Evolutionary conservation across 192 early-diverging fungal genomes (phyloP), one percentile per base, ranked within the genome.

Genomic region (Coemansia umbellata): DNA sequence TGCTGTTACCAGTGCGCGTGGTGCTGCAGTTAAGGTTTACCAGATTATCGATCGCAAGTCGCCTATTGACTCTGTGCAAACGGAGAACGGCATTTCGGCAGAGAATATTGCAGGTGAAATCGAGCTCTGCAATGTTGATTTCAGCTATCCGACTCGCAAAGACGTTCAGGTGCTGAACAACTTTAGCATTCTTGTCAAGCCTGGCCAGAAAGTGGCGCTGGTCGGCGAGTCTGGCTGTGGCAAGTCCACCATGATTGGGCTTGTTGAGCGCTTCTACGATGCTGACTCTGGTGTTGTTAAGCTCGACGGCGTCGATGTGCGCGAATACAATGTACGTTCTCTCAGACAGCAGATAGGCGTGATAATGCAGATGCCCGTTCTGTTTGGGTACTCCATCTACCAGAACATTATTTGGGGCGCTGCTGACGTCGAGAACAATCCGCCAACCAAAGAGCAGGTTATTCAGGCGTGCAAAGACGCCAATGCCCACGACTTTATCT

Each of bases 251-350:
- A 87, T 87, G 55, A 83, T 94, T 6, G 78, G 83, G 35, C 78
- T 97, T 33, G 47, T 97, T 17, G 84, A 92, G 71, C 84, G 94
- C 31, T 94, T 95, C 66, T 95, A 98, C 67, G 84, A 84, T 53
- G 63, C 72, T 0, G 50, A 56, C 10, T 40, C 53, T 7, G 89
- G 86, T 36, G 31, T 42, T 0, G 80, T 95, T 9, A 53, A 63
- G 15, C 45, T 97, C 8, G 94, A 95, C 75, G 92, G 87, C 30
- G 61, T 74, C 15, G 78, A 91, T 47, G 74, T 93, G 49, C 84
- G 80, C 50, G 81, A 87, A 42, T 78, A 85, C 58, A 92, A 96
- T 42, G 77, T 95, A 28, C 63, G 79, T 22, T 95, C 87, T 81
- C 69, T 95, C 31, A 86, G 96, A 17, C 78, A 80, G 49, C 85